Conservation (phyloP, 352 stramenopile genomes). For the Phytophthora pini region DNA sequence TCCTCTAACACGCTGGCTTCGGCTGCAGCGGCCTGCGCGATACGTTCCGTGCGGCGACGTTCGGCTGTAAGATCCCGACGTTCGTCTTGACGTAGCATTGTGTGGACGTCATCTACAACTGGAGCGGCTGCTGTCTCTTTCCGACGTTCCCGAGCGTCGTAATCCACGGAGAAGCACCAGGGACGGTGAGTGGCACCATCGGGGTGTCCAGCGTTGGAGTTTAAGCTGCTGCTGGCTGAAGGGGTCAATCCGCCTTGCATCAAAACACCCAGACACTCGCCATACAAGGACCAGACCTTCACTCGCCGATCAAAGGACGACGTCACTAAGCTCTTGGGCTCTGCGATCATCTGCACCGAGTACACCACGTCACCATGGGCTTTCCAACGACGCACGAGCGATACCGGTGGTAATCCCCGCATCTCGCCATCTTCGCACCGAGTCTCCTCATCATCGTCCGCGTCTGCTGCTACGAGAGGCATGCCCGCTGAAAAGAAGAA, state of each 20-base stretch:
- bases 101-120: constrained; percentile 69
- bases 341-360: constrained; percentile 73
- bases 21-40: constrained; percentile 19
- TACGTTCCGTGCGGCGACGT: constrained; percentile 21
- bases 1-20: constrained; percentile 48
- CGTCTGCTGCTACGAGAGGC: constrained; percentile 47
- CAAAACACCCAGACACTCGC: constrained; percentile 75
- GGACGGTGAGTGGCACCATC: constrained; percentile 25
- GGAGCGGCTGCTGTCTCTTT: constrained; percentile 63
- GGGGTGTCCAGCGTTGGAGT: background rate
- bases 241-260: constrained; percentile 75
- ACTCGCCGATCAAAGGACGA: constrained; percentile 83
- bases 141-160: constrained; percentile 68
- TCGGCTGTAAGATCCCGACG: constrained; percentile 29
- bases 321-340: constrained; percentile 74
- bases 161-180: constrained; percentile 83
- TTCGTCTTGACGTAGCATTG: constrained; percentile 33
- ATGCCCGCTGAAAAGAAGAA: constrained; percentile 71
- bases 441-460: constrained; percentile 20
- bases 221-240: constrained; percentile 26
- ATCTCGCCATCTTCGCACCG: constrained; percentile 25
- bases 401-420: constrained; percentile 30
- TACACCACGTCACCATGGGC: constrained; percentile 82
- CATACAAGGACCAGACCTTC: constrained; percentile 71
- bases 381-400: constrained; percentile 66